A percentile compares a stretch with the other conserved stretches of the same genome.
Evolutionary conservation across 2,329 filamentous ascomycete genomes (phyloP).

Genomic region (Ceratocystiopsis brevicomis): DNA sequence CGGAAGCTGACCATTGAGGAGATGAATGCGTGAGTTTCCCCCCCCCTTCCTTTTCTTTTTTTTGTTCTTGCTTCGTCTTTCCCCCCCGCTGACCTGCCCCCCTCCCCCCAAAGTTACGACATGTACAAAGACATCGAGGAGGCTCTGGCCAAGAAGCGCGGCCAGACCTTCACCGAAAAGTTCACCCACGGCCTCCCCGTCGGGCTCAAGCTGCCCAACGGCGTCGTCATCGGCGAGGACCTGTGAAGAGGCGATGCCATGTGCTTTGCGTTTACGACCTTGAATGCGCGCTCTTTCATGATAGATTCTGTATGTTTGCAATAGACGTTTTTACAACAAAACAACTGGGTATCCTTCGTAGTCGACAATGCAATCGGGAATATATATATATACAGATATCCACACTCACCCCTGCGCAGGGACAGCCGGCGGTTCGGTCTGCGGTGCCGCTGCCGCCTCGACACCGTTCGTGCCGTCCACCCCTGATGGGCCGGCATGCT

Average conservation of each 20-base stretch:
- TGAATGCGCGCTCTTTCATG: no score
- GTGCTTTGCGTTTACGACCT: not conserved
- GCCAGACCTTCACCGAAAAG: conserved; percentile 17
- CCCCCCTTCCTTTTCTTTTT: not conserved
- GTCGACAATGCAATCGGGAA: no score
- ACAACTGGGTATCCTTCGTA: no score
- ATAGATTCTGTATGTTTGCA: no score
- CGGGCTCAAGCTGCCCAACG: conserved; percentile 29
- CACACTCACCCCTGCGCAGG: no score
- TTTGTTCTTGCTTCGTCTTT: not conserved
- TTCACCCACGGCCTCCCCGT: conserved; percentile 26
- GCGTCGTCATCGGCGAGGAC: conserved; percentile 16
- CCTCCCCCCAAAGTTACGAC: conserved; percentile 28
- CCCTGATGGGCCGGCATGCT: no score
- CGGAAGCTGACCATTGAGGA: conserved; percentile 48
- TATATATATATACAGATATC: no score
- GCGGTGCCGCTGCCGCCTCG: no score
- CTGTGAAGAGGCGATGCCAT: not conserved
- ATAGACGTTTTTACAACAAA: no score
- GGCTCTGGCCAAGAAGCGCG: conserved; percentile 19
- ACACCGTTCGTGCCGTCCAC: no score
- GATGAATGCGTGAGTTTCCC: conserved; percentile 39
- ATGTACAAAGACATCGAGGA: conserved; percentile 38
- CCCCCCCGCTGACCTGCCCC: no score
- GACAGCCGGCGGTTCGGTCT: no score